Conservation (phyloP, 441 rosid genomes). For the Adansonia gregorii region DNA sequence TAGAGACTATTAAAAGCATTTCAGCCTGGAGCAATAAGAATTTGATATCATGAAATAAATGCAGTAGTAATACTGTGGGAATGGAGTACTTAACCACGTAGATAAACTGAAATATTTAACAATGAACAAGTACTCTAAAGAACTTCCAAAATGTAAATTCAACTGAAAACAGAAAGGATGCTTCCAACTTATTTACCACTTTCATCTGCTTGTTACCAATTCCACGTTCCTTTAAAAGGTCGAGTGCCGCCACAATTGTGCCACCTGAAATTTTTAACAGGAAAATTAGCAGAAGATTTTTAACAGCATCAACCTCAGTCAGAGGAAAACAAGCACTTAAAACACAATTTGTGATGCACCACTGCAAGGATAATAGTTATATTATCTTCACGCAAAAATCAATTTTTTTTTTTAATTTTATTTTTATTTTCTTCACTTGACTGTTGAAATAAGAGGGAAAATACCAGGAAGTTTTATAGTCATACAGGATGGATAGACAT, state of each 20-base stretch:
- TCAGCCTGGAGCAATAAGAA: not conserved
- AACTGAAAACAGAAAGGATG: conserved; percentile 12
- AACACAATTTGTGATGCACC: not conserved
- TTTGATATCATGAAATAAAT: not conserved
- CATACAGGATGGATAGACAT: not conserved
- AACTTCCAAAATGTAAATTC: not conserved
- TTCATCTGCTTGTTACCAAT: conserved; percentile 75
- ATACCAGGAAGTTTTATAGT: not conserved
- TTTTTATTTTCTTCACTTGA: not conserved
- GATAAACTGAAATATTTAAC: not conserved
- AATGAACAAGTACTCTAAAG: not conserved
- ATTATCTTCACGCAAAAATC: not conserved
- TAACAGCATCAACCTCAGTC: not conserved
- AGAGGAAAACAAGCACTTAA: not conserved
- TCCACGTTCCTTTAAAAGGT: conserved; percentile 72
- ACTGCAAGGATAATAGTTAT: not conserved
- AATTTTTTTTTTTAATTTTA: not conserved
- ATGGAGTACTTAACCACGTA: not conserved
- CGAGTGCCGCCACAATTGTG: conserved; percentile 79
- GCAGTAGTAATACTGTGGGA: not conserved
- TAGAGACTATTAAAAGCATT: not conserved
- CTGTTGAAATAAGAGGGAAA: not conserved
- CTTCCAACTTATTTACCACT: conserved; percentile 61
- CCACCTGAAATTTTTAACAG: conserved; percentile 58
- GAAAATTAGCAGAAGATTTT: not conserved